A percentile compares a stretch with the other conserved stretches of the same genome.
Conservation (phyloP, 1,284 basidiomycete species). For the Schizophyllum amplum region DNA sequence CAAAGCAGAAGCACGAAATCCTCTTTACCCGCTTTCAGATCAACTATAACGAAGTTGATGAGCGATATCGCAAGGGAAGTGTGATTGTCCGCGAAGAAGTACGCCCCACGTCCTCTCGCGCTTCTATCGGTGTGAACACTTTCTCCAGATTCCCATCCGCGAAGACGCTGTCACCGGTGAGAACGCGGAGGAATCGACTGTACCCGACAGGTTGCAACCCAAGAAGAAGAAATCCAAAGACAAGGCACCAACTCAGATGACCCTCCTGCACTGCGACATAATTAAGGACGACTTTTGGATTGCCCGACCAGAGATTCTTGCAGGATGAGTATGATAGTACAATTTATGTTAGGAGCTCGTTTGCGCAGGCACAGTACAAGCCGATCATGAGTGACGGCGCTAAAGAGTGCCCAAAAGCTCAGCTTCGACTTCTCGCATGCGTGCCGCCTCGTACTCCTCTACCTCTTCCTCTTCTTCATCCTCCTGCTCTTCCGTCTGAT, state of each 20-base stretch:
- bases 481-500: constrained; percentile 39
- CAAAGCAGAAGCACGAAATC: constrained; percentile 88
- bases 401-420: constrained; percentile 37
- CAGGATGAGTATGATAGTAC: constrained; percentile 20
- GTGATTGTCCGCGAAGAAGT: constrained; percentile 65
- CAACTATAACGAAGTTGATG: constrained; percentile 80
- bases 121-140: neutral
- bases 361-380: too few species aligned
- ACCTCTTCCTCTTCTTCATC: constrained; percentile 22
- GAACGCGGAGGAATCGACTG: neutral
- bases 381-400: too few species aligned
- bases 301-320: constrained; percentile 37
- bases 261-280: constrained; percentile 74
- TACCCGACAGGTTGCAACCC: neutral
- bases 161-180: neutral
- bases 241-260: constrained; percentile 32
- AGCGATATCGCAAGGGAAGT: constrained; percentile 82
- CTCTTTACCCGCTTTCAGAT: constrained; percentile 76
- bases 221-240: constrained; percentile 9
- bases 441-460: constrained; percentile 14
- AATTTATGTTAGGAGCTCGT: neutral
- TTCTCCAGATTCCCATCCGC: neutral
- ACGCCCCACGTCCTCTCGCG: constrained; percentile 3
- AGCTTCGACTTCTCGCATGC: constrained; percentile 54
- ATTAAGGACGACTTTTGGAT: constrained; percentile 80